A percentile compares a stretch with the other conserved stretches of the same genome.
Evolutionary conservation across 805 yeast species (phyloP).

Genomic region (Candida sithepensis): DNA sequence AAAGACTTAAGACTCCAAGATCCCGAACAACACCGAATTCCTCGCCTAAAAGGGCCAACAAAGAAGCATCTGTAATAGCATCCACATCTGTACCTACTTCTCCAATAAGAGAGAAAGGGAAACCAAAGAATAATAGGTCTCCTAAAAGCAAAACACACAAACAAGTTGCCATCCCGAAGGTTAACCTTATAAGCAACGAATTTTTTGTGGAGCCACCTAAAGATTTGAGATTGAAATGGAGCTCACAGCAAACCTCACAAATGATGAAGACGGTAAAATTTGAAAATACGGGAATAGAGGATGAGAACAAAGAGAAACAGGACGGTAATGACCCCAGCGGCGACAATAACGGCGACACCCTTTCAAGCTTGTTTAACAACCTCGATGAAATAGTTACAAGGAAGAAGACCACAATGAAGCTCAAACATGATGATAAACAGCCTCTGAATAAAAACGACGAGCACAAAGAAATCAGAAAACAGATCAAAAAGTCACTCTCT

Average conservation of each 20-base stretch:
- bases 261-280: background rate
- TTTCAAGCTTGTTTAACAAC: slow-evolving; percentile 8
- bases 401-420: slow-evolving; percentile 3
- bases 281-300: background rate
- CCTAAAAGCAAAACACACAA: slow-evolving; percentile 7
- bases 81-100: background rate
- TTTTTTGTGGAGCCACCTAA: slow-evolving; percentile 16
- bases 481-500: background rate
- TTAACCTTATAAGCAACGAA: slow-evolving; percentile 12
- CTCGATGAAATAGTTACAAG: slow-evolving; percentile 1
- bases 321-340: background rate
- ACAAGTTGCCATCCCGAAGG: slow-evolving; percentile 16
- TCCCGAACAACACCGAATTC: background rate
- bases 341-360: background rate
- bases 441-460: slow-evolving; percentile 14
- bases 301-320: background rate
- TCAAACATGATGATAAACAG: background rate
- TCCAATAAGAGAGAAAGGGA: background rate
- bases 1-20: background rate
- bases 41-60: background rate
- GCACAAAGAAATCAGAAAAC: slow-evolving; percentile 6
- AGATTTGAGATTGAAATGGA: slow-evolving; percentile 13
- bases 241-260: background rate
- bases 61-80: background rate
- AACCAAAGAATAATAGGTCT: background rate